Percentiles rank a stretch among this genome's conserved stretches.
Conservation (phyloP, 352 stramenopile species). For the Globisporangium recalcitrans region DNA sequence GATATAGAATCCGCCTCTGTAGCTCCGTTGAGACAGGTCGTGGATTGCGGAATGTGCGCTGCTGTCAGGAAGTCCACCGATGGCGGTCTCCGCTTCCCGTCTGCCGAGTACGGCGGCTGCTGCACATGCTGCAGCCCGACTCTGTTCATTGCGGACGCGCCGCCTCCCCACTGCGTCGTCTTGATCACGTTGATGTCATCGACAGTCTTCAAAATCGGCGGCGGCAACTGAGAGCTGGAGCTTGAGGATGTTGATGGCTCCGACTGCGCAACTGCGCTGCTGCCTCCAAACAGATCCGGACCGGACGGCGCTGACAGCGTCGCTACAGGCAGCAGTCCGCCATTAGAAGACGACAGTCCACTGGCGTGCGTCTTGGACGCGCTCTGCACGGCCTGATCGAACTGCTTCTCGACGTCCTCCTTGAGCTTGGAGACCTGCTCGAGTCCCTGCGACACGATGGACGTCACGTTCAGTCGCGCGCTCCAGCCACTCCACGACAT, state of each 20-base stretch:
- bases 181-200: constrained; percentile 28
- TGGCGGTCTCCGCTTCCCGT: constrained; percentile 14
- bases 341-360: background rate
- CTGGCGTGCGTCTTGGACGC: constrained; percentile 7
- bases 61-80: constrained; percentile 4
- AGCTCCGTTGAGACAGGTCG: background rate
- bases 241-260: background rate
- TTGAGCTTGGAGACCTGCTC: constrained; percentile 80
- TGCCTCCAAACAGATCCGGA: constrained; percentile 11
- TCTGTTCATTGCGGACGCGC: background rate
- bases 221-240: background rate
- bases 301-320: background rate
- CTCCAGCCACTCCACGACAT: constrained; percentile 68
- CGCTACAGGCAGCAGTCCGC: background rate
- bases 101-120: constrained; percentile 21
- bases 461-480: constrained; percentile 71
- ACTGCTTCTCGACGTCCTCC: constrained; percentile 86
- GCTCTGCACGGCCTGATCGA: constrained; percentile 69
- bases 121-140: constrained; percentile 12
- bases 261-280: background rate
- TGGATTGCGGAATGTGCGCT: background rate
- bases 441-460: constrained; percentile 77
- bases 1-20: background rate
- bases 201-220: constrained; percentile 10
- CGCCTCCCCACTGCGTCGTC: constrained; percentile 14